Base-by-base conservation (phyloP, 2,329 filamentous ascomycete species). In the Nigrospora sphaerica region DNA sequence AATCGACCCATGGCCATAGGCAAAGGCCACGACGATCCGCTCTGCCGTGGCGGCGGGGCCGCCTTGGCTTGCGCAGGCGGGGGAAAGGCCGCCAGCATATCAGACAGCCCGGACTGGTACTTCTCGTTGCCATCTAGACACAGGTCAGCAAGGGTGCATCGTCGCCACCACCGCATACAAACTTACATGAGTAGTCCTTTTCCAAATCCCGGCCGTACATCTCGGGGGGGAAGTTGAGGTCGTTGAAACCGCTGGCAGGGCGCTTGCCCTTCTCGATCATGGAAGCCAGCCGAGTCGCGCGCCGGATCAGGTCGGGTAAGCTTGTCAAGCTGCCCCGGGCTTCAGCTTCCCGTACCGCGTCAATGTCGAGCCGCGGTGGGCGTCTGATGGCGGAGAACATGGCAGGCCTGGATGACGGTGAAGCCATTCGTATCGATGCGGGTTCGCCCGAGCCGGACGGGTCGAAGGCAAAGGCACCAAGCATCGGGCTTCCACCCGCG, bases 251-350 rank as follows among this genome's bases (percentile, higher is more conserved):
- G 57, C 81, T 85, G 18, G 71, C 78, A 28, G 81, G 81, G 54
- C 81, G 70, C 52, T 72, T 84, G 12, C 92, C 92, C 53, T 83
- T 83, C 57, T 97, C 92, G 48, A 98, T 83, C 66, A 95, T 90
- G 0, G 88, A 81, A 14, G 91, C 92, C 34, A 97, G 71, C 53
- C 81, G 82, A 1, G 92, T 97, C 12, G 93, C 93, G 55, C 93
- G 81, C 58, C 82, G 78, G 54, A 98, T 97, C 49, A 98, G 71
- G 62, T 97, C 93, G 0, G 91, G 86, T 49, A 98, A 71, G 65
- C 91, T 96, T 2, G 93, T 97, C 52, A 95, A 73, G 62, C 91
- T 96, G 4, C 89, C 91, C 58, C 93, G 81, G 1, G 85, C 80
- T 64, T 96, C 89, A 14, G 88, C 87, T 44, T 85, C 82, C 53